Conservation (phyloP, 2,329 filamentous ascomycete species). For the Triangularia verruculosa region DNA sequence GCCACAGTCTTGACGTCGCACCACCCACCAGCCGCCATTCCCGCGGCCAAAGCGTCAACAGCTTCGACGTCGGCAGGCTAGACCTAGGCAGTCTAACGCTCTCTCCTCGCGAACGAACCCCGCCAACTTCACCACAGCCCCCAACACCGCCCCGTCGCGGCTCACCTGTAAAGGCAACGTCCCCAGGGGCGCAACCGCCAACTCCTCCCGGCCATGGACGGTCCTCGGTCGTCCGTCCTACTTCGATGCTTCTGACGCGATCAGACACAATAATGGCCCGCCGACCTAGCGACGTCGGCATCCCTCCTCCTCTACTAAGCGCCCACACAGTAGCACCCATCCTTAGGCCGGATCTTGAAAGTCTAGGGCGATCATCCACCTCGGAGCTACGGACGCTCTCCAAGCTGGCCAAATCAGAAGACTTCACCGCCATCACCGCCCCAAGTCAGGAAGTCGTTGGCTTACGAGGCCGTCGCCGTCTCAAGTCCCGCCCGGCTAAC, state of each 20-base stretch:
- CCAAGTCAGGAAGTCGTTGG: constrained; percentile 84
- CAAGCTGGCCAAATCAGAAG: constrained; percentile 75
- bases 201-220: constrained; percentile 40
- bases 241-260: constrained; percentile 59
- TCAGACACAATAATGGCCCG: constrained; percentile 48
- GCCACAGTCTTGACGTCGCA: constrained; percentile 32
- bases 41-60: constrained; percentile 61
- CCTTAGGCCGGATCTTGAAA: constrained; percentile 70
- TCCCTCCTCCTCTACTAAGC: constrained; percentile 35
- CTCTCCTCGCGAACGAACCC: constrained; percentile 41
- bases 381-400: constrained; percentile 85
- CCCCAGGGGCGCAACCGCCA: not conserved
- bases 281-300: constrained; percentile 34
- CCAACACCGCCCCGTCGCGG: constrained; percentile 43
- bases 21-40: constrained; percentile 46
- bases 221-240: constrained; percentile 48
- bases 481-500: constrained; percentile 55
- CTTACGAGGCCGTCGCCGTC: constrained; percentile 74
- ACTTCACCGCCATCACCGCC: constrained; percentile 73
- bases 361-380: constrained; percentile 83
- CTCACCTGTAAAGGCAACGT: not conserved
- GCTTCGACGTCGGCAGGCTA: constrained; percentile 50
- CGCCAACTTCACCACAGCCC: constrained; percentile 25
- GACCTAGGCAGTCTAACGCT: constrained; percentile 57
- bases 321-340: constrained; percentile 44